Evolutionary conservation across 495 filamentous ascomycete species (phyloP).

Genomic region (Chaetomidium leptoderma): DNA sequence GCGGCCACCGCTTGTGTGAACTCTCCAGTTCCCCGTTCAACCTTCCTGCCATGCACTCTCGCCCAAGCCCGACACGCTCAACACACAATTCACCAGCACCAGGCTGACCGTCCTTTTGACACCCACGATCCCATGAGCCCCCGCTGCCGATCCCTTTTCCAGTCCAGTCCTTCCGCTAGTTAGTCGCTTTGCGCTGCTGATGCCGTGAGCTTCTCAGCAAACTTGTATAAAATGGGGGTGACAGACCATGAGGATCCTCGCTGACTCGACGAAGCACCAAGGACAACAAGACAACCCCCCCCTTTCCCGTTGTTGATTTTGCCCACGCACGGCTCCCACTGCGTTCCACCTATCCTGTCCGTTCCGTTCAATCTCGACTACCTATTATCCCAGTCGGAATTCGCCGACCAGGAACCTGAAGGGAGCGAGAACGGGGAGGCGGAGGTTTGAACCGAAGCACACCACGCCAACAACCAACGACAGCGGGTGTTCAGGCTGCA

Average conservation of each 20-base stretch:
- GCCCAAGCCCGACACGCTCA: not conserved
- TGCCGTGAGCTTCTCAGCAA: not conserved
- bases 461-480: too few species aligned
- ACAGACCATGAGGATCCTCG: not conserved
- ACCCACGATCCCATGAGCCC: not conserved
- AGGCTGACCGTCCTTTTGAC: not conserved
- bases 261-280: not conserved
- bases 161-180: not conserved
- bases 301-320: not conserved
- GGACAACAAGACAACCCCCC: not conserved
- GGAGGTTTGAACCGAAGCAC: too few species aligned
- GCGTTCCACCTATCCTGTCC: not conserved
- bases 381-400: too few species aligned
- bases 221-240: not conserved
- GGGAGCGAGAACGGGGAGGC: too few species aligned
- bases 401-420: too few species aligned
- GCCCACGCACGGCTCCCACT: not conserved
- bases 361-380: too few species aligned
- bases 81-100: constrained; percentile 2
- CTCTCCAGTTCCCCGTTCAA: not conserved
- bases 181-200: not conserved
- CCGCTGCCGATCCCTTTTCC: not conserved
- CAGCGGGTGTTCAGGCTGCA: too few species aligned
- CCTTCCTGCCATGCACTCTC: constrained; percentile 11
- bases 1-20: not conserved